phyloP scores from a whole-genome alignment of 2,329 filamentous ascomycete species.

The Penicillium freii region DNA sequence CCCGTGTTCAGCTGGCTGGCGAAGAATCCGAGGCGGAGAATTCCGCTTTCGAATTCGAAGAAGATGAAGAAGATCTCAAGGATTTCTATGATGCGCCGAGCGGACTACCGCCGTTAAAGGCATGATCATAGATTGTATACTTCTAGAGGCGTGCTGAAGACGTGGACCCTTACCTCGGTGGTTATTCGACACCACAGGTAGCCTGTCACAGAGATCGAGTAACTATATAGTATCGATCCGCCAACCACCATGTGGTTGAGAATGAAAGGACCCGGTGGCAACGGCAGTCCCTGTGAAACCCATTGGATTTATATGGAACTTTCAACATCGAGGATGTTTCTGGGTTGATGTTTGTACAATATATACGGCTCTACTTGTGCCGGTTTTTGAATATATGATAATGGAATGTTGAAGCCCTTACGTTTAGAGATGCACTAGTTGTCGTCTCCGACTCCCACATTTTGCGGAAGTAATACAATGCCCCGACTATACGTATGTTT shows the following conservation, averaged over 20 bases:
- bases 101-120: constrained; percentile 33
- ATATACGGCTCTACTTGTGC: neutral
- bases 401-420: neutral
- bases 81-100: constrained; percentile 44
- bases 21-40: constrained; percentile 31
- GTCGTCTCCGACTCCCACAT: neutral
- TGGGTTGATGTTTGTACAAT: neutral
- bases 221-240: neutral
- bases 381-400: neutral
- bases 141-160: neutral
- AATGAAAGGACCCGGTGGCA: neutral
- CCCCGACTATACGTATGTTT: neutral
- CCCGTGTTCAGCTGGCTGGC: constrained; percentile 22
- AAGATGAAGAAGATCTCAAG: constrained; percentile 36
- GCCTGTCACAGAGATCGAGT: neutral
- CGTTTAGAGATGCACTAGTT: neutral
- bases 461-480: neutral
- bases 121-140: constrained; percentile 5
- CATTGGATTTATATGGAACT: neutral
- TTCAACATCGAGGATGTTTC: neutral
- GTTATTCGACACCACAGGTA: too few relatives aligned
- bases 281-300: neutral
- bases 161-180: neutral
- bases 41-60: constrained; percentile 17
- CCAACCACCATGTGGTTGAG: neutral